A percentile compares a stretch with the other conserved stretches of the same genome.
Conservation (phyloP, 106 monocot species). For the Allium fistulosum region DNA sequence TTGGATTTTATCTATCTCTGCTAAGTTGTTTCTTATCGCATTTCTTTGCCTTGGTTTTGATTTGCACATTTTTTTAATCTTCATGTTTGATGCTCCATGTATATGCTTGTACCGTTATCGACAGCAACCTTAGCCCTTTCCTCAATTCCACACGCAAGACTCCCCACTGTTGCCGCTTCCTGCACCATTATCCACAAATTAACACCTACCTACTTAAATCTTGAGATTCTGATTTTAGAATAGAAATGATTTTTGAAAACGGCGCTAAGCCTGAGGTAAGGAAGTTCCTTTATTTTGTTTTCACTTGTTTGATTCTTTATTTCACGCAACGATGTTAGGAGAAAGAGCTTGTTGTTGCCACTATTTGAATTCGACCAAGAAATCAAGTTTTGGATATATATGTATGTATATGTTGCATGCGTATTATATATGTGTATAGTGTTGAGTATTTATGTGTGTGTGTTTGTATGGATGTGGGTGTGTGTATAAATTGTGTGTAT, state of each 20-base stretch:
- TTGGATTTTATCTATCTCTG: too few relatives aligned
- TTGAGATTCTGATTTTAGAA: slow-evolving; percentile 23
- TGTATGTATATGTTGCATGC: too few relatives aligned
- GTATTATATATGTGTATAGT: too few relatives aligned
- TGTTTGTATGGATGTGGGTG: too few relatives aligned
- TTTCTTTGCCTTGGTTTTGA: too few relatives aligned
- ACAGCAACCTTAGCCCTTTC: slow-evolving; percentile 71
- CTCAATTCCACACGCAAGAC: slow-evolving; percentile 88
- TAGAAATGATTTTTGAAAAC: slow-evolving; percentile 63
- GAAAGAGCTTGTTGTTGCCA: slow-evolving; percentile 16
- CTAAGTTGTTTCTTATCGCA: too few relatives aligned
- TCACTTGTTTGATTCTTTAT: slow-evolving; percentile 97
- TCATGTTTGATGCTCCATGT: too few relatives aligned
- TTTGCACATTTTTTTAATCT: too few relatives aligned
- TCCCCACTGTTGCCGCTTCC: slow-evolving; percentile 75
- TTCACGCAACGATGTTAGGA: slow-evolving; percentile 52
- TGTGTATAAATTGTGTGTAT: too few relatives aligned
- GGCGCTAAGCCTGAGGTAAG: slow-evolving; percentile 64
- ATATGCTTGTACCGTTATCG: slow-evolving; percentile 70
- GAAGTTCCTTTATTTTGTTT: slow-evolving; percentile 88
- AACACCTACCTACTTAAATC: background rate
- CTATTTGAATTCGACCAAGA: background rate
- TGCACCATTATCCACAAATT: slow-evolving; percentile 53
- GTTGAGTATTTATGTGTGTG: too few relatives aligned
- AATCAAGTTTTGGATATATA: slow-evolving; percentile 33